Evolutionary conservation across 2,329 filamentous ascomycete species (phyloP).

Genomic region (Waltergamsia citrina): DNA sequence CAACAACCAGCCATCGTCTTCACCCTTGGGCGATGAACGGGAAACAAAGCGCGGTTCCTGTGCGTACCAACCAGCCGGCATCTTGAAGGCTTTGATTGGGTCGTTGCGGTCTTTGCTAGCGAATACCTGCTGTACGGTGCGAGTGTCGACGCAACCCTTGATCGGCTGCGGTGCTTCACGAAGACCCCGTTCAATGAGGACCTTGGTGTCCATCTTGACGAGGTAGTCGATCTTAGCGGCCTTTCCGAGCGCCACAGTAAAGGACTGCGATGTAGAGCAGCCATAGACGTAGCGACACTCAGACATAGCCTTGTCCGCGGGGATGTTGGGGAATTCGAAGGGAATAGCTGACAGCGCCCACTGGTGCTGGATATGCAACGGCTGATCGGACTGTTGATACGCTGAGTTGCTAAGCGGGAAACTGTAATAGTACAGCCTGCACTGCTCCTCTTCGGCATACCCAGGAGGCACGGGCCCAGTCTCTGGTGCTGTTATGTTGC

Average conservation of each 20-base stretch:
- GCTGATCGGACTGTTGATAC: background rate
- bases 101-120: constrained; percentile 33
- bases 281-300: constrained; percentile 55
- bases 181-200: constrained; percentile 44
- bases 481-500: constrained; percentile 47
- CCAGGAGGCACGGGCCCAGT: constrained; percentile 16
- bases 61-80: constrained; percentile 52
- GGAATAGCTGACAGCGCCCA: constrained; percentile 56
- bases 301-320: constrained; percentile 44
- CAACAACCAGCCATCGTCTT: constrained; percentile 60
- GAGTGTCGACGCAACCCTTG: constrained; percentile 52
- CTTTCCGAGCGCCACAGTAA: constrained; percentile 50
- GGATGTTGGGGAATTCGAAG: constrained; percentile 58
- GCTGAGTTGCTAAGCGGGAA: no score
- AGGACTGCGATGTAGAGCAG: constrained; percentile 49
- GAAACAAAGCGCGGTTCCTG: constrained; percentile 61
- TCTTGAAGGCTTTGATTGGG: constrained; percentile 50
- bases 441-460: constrained; percentile 52
- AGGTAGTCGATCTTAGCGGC: constrained; percentile 58
- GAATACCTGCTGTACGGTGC: constrained; percentile 43
- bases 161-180: constrained; percentile 33
- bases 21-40: constrained; percentile 23
- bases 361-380: constrained; percentile 43
- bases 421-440: constrained; percentile 59
- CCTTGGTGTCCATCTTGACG: constrained; percentile 48